These are phyloP conservation scores for Datura wrightii DNA, from an alignment of 257 asterid species.

Conservation along the genomic window DNA sequence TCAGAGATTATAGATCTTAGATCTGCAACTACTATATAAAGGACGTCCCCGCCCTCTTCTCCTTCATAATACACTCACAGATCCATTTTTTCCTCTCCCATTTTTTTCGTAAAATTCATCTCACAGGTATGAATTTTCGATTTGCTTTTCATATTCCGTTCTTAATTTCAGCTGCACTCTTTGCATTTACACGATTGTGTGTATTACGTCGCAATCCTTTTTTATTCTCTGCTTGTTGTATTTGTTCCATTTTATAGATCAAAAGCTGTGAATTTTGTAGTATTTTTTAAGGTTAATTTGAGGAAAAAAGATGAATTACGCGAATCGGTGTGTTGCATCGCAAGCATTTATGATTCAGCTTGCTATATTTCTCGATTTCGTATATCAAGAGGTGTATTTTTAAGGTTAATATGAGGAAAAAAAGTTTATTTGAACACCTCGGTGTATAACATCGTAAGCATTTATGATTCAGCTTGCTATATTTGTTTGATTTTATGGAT, in stretches of 20 bases:
- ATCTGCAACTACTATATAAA: conserved; percentile 42
- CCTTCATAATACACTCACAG: conserved; percentile 25
- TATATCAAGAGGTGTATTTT: not conserved
- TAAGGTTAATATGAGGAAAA: not conserved
- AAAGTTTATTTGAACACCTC: not conserved
- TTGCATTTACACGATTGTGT: not conserved
- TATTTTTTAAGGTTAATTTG: not conserved
- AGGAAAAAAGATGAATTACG: not conserved
- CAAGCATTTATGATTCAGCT: not conserved
- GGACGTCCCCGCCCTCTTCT: conserved; percentile 37
- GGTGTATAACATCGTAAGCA: not conserved
- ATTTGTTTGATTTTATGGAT: not conserved
- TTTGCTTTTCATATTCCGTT: not conserved
- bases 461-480: not conserved
- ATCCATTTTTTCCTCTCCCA: conserved; percentile 28
- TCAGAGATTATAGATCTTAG: conserved; percentile 35
- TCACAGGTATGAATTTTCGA: conserved; percentile 9
- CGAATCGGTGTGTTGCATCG: not conserved
- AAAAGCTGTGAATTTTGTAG: not conserved
- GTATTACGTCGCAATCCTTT: not conserved
- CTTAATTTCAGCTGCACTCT: conserved; percentile 7
- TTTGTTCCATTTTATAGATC: not conserved
- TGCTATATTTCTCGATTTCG: not conserved
- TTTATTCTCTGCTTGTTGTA: not conserved
- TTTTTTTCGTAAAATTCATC: not conserved